Evolutionary conservation across 2,329 filamentous ascomycete genomes (phyloP).

Genomic region (Pseudogymnoascus sp.): DNA sequence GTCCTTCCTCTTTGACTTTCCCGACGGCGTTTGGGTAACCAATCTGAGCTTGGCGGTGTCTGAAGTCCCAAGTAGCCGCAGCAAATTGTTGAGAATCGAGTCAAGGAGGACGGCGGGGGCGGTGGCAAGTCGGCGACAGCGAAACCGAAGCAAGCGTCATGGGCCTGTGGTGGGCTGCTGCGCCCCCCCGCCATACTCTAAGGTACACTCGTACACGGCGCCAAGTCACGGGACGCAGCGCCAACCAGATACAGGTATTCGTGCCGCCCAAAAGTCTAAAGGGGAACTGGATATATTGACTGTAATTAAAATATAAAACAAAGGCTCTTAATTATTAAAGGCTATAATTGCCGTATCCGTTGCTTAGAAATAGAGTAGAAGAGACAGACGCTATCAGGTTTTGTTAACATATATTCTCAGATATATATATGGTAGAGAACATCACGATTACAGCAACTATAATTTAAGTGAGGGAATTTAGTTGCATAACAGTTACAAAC

Average conservation of each 20-base stretch:
- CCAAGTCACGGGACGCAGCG: background rate
- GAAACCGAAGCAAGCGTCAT: conserved; percentile 6
- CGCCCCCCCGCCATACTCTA: conserved; percentile 3
- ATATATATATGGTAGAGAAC: background rate
- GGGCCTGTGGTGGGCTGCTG: background rate
- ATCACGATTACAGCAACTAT: too few relatives aligned
- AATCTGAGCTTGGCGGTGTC: conserved; percentile 2
- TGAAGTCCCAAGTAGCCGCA: conserved; percentile 1
- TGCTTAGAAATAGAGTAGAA: background rate
- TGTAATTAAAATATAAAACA: background rate
- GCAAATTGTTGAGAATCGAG: conserved; percentile 13
- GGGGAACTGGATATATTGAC: background rate
- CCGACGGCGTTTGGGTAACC: background rate
- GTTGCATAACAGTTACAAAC: too few relatives aligned
- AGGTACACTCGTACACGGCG: conserved; percentile 4
- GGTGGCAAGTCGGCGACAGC: conserved; percentile 14
- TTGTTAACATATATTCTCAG: background rate
- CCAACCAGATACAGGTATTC: background rate
- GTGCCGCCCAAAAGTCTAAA: too few relatives aligned
- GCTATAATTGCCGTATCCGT: background rate
- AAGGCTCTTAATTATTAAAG: background rate
- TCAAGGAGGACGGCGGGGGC: conserved; percentile 21
- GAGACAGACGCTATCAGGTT: background rate
- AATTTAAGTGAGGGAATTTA: too few relatives aligned
- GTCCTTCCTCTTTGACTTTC: background rate